Conservation (phyloP, 2,329 filamentous ascomycete genomes). For the Phialophora tarda region DNA sequence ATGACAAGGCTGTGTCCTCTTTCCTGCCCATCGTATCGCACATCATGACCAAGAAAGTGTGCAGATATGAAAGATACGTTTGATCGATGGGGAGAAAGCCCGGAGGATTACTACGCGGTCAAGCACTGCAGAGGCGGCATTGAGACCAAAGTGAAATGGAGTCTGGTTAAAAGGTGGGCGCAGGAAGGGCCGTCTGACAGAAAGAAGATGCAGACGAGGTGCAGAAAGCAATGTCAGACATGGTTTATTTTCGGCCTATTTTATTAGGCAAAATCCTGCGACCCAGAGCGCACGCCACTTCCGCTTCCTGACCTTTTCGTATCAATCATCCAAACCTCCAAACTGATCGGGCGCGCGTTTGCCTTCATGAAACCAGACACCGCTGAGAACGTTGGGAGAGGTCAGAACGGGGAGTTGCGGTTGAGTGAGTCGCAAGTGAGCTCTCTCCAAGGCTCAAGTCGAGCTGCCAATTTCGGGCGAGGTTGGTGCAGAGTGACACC, state of each 20-base stretch:
- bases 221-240: not conserved
- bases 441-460: not conserved
- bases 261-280: conserved; percentile 7
- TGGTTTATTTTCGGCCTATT: not conserved
- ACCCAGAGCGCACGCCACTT: not conserved
- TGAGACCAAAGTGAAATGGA: not conserved
- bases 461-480: not conserved
- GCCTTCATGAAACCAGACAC: too few species aligned
- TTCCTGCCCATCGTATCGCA: not conserved
- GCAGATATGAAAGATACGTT: not conserved
- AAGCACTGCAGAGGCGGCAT: not conserved
- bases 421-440: not conserved
- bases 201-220: not conserved
- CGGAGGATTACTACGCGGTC: not conserved
- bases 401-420: not conserved
- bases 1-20: not conserved
- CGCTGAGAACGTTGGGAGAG: not conserved
- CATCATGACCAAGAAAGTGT: not conserved
- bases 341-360: too few species aligned
- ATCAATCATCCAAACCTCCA: not conserved
- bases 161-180: not conserved
- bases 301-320: not conserved
- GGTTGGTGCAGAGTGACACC: not conserved
- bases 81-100: conserved; percentile 6
- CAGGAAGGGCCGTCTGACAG: not conserved